phyloP scores from a whole-genome alignment of 2,329 filamentous ascomycete species.

The Trichoderma asperellum region DNA sequence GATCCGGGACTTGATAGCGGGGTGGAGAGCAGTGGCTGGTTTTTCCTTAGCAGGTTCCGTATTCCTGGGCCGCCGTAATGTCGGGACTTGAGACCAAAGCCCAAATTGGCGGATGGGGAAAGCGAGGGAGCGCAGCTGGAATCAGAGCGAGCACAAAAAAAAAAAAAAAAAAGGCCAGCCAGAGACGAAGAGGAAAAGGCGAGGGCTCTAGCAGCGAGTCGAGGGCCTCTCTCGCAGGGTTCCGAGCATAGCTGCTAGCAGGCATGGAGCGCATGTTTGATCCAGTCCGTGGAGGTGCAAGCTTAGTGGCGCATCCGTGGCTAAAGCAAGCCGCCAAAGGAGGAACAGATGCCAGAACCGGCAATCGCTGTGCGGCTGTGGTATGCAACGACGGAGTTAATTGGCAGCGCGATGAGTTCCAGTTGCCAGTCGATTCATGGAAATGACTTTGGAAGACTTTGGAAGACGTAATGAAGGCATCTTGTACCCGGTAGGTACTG shows the following conservation, averaged over 20 bases:
- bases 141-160: background rate
- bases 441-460: background rate
- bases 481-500: background rate
- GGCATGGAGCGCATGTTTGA: background rate
- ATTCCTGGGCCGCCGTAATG: constrained; percentile 25
- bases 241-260: background rate
- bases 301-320: background rate
- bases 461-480: background rate
- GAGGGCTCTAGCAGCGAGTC: background rate
- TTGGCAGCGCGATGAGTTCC: background rate
- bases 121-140: background rate
- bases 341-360: background rate
- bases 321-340: background rate
- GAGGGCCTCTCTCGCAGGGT: background rate
- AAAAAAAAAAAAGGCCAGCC: background rate
- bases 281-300: background rate
- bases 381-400: background rate
- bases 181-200: background rate
- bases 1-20: constrained; percentile 14
- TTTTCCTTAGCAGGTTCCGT: constrained; percentile 11
- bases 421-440: background rate
- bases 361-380: background rate
- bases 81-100: constrained; percentile 15
- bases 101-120: background rate
- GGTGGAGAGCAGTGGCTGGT: constrained; percentile 24